Evolutionary conservation across 2,329 filamentous ascomycete genomes (phyloP).

Genomic region (Colletotrichum agaves): DNA sequence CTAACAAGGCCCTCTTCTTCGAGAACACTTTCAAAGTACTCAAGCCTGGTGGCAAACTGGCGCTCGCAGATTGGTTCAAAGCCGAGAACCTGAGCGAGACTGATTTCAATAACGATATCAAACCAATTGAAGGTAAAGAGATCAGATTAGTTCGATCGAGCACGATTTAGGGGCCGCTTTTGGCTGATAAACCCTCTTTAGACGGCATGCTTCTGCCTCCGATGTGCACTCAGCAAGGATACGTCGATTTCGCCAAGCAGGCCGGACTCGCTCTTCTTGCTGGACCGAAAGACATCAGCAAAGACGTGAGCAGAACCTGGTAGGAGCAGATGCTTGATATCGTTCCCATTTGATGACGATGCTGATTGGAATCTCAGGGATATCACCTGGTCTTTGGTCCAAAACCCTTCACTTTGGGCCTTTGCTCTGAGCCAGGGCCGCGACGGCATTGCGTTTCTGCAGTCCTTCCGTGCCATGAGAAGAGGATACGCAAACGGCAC

Average conservation of each 20-base stretch:
- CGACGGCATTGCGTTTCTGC: slow-evolving; percentile 69
- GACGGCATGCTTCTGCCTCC: slow-evolving; percentile 71
- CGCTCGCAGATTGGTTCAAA: slow-evolving; percentile 72
- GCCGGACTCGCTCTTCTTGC: slow-evolving; percentile 59
- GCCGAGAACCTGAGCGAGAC: slow-evolving; percentile 56
- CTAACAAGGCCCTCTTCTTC: slow-evolving; percentile 69
- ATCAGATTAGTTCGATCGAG: background rate
- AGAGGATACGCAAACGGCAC: slow-evolving; percentile 68
- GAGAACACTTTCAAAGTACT: slow-evolving; percentile 61
- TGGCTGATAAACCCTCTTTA: slow-evolving; percentile 39
- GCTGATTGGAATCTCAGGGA: slow-evolving; percentile 55
- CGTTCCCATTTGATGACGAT: background rate
- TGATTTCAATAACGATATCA: slow-evolving; percentile 62
- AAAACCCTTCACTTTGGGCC: slow-evolving; percentile 69
- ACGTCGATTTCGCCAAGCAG: slow-evolving; percentile 59
- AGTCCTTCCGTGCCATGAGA: slow-evolving; percentile 70
- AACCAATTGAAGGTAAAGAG: slow-evolving; percentile 64
- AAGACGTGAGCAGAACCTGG: slow-evolving; percentile 69
- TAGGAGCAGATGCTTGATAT: slow-evolving; percentile 44
- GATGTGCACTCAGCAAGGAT: slow-evolving; percentile 63
- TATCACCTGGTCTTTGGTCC: slow-evolving; percentile 69
- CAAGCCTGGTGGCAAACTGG: slow-evolving; percentile 60
- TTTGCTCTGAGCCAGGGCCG: slow-evolving; percentile 69
- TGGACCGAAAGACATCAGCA: slow-evolving; percentile 66
- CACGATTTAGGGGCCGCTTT: background rate